phyloP scores from a whole-genome alignment of 2,329 filamentous ascomycete genomes.

The Ascocoryne sarcoides region DNA sequence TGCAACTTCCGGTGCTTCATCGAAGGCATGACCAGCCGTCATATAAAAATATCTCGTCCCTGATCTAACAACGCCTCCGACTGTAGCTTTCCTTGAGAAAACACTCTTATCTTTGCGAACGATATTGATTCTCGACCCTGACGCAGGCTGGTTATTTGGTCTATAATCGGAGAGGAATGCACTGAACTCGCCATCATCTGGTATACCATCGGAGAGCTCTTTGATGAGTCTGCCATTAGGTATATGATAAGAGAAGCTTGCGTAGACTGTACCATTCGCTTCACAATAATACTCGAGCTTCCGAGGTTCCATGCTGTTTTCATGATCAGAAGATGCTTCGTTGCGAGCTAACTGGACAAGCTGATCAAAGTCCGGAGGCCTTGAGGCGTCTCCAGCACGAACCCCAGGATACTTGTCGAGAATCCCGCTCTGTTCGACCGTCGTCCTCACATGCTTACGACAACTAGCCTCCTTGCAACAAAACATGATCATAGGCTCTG shows the following conservation, averaged over 20 bases:
- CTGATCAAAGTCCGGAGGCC: neutral
- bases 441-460: constrained; percentile 1
- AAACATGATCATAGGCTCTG: constrained; percentile 5
- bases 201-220: too few species aligned
- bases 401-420: constrained; percentile 6
- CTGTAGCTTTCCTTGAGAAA: neutral
- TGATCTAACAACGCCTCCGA: neutral
- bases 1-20: too few species aligned
- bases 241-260: neutral
- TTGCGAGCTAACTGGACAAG: too few species aligned
- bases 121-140: constrained; percentile 1
- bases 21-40: constrained; percentile 5
- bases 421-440: constrained; percentile 4
- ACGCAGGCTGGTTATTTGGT: neutral
- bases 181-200: too few species aligned
- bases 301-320: too few species aligned
- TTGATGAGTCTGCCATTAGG: too few species aligned
- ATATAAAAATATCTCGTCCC: constrained; percentile 2
- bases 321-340: too few species aligned
- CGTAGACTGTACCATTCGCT: neutral
- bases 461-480: neutral
- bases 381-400: neutral
- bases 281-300: too few species aligned
- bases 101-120: constrained; percentile 1
- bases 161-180: neutral